Evolutionary conservation across 345 rosid genomes (phyloP), one percentile per base, ranked within the genome.

Genomic region (Anastatica hierochuntica): DNA sequence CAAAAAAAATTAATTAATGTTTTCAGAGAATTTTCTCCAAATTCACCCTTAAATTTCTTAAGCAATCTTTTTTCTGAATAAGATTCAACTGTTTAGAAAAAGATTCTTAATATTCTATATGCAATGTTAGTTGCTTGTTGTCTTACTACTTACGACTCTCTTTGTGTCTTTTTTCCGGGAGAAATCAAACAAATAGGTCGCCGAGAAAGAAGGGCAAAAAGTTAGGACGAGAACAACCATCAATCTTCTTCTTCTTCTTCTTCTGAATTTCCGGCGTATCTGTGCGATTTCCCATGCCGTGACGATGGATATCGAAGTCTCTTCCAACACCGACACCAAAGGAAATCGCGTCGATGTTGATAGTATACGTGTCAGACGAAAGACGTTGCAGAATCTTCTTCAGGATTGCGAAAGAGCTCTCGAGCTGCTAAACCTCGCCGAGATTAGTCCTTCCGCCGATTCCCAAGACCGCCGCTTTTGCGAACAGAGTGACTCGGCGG

Each of bases 391-490:
- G 64, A 69, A 69, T 21, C 79, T 88, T 47, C 81, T 85, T 31
- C 76, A 79, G 60, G 83, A 80, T 81, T 82, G 92, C 64, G 89
- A 83, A 62, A 76, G 77, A 70, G 84, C 97, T 62, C 77, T 88
- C 13, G 83, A 77, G 58, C 45, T 60, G 49, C 70, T 88, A 35
- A 56, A 73, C 40, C 43, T 70, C 44, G 4, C 31, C 2, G 31
- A 27, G 9, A 27, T 8, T 8, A 8, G 31, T 29, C 10, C 33
- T 8, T 2, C 2, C 33, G 27, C 47, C 37, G 77, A 53, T n/a
- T n/a, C n/a, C 9, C 75, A 37, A 15, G 76, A 71, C 1, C 8
- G 60, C 30, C 2, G 66, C 31, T 2, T 6, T 27, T 4, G 27
- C 9, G 56, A 45, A 5, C 50, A 10, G 12, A 41, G 1, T 54